A percentile compares a stretch with the other conserved stretches of the same genome.
Conservation (phyloP, 139 green algal genomes). For the Choricystis sp. region DNA sequence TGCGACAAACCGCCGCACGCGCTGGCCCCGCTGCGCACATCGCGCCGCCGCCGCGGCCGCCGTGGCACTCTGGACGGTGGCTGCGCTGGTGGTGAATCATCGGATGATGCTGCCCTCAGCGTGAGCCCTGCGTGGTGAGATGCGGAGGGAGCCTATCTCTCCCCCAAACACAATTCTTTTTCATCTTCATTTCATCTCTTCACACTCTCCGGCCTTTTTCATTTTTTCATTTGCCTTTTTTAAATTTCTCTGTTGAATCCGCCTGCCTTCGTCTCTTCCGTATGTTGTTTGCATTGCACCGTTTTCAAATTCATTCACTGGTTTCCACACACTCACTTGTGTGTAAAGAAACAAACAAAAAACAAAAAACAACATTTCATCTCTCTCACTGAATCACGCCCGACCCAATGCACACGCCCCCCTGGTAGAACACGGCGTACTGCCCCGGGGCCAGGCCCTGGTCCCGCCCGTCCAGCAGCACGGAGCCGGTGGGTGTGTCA, state of each 20-base stretch:
- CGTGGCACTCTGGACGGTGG: too few species aligned
- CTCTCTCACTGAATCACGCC: conserved; percentile 30
- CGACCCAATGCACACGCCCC: conserved; percentile 53
- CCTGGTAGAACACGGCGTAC: conserved; percentile 89
- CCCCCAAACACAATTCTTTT: too few species aligned
- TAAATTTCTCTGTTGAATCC: not conserved
- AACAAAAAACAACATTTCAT: not conserved
- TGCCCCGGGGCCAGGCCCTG: conserved; percentile 88
- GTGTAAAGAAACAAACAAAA: not conserved
- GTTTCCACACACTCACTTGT: not conserved
- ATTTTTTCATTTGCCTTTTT: not conserved
- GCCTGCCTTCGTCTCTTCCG: not conserved
- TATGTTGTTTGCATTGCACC: not conserved
- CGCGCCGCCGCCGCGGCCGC: too few species aligned
- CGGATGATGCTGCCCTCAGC: too few species aligned
- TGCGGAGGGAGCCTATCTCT: too few species aligned
- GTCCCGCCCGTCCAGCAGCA: conserved; percentile 55
- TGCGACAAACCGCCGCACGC: too few species aligned
- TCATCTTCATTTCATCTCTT: too few species aligned
- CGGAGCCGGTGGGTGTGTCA: conserved; percentile 5
- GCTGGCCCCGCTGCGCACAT: too few species aligned
- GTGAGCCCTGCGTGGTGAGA: too few species aligned
- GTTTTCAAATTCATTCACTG: not conserved
- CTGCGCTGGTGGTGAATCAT: too few species aligned
- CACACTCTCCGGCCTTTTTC: too few species aligned